Conservation (phyloP, 208 protist species). For the Herpetomonas tarakana region DNA sequence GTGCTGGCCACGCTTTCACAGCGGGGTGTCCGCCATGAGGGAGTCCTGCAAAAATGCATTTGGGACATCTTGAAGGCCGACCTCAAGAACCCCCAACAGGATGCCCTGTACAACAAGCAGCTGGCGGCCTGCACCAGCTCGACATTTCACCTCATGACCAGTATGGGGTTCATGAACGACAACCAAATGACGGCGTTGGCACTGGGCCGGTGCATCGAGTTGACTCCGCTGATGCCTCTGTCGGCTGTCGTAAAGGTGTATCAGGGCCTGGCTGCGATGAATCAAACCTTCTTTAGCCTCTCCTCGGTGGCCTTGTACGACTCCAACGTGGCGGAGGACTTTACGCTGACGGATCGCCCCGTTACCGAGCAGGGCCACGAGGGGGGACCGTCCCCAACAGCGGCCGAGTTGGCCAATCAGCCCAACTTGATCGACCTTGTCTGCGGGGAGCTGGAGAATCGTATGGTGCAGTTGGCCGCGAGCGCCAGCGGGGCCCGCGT, state of each 20-base stretch:
- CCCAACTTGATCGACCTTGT: slow-evolving; percentile 78
- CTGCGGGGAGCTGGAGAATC: slow-evolving; percentile 60
- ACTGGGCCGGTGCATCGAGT: slow-evolving; percentile 68
- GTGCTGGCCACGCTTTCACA: slow-evolving; percentile 19
- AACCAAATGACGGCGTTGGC: slow-evolving; percentile 61
- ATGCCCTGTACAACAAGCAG: not conserved
- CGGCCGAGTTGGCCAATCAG: slow-evolving; percentile 42
- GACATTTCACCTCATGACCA: slow-evolving; percentile 50
- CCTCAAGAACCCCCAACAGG: not conserved
- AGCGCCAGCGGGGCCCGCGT: not conserved
- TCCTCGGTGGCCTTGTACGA: slow-evolving; percentile 50
- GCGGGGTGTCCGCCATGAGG: slow-evolving; percentile 60
- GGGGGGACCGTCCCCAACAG: not conserved
- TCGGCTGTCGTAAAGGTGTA: slow-evolving; percentile 43
- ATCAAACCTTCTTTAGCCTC: slow-evolving; percentile 65
- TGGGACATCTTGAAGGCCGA: slow-evolving; percentile 72
- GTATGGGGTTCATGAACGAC: slow-evolving; percentile 53
- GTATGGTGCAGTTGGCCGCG: slow-evolving; percentile 11
- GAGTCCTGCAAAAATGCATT: slow-evolving; percentile 46
- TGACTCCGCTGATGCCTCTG: slow-evolving; percentile 35
- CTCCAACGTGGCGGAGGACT: slow-evolving; percentile 19
- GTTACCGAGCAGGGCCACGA: slow-evolving; percentile 9
- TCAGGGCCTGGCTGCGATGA: slow-evolving; percentile 37
- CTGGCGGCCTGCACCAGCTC: slow-evolving; percentile 43
- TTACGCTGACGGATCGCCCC: slow-evolving; percentile 23